Base-by-base conservation (phyloP, 352 stramenopile species). In the Phytophthora agathidicida region DNA sequence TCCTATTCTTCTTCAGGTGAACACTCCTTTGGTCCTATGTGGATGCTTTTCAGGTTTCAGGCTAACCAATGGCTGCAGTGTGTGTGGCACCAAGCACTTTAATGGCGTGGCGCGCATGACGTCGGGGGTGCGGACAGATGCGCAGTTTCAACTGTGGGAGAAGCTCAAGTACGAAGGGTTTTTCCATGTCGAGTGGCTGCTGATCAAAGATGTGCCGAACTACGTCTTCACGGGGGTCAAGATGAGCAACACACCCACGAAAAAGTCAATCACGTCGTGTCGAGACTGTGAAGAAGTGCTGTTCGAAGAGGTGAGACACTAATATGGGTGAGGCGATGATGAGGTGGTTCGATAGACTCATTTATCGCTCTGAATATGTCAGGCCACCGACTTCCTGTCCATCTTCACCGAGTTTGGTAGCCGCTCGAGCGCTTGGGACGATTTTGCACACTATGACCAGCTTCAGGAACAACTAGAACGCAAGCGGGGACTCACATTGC, bases 191-290 rank as follows among this genome's bases (percentile, higher is more conserved):
- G 84, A 94, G 61, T 94, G 84, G 84, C 65, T 94, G 30, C 53
- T 90, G 31, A 78, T 94, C 43, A 94, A 94, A 64, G 84, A 94
- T 49, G 84, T 94, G 45, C 84, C 84, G 4, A 94, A 94, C 42
- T 78, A 81, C 46, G 75, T 84, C n/a, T 77, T 94, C 37, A 91
- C 78, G 2, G 60, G 65, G 17, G 74, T 94, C 50, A 89, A 89
- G 46, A 88, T 91, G 80, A 89, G 68, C 61, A 91, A 91, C 58
- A 89, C 78, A 13, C 80, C 82, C 2, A 82, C 73, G 7, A 88
- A 89, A 27, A 94, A 94, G 61, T 92, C 80, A 13, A 91, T 94
- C 49, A 91, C 83, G 4, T 76, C 77, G 2, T 90, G 78, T 61
- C 77, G 84, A 1, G 84, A 94, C 39, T 88, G 84, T 48, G 84